Base-by-base conservation (phyloP, 371 early-diverging fungal species). In the Rhizomucor pusillus region DNA sequence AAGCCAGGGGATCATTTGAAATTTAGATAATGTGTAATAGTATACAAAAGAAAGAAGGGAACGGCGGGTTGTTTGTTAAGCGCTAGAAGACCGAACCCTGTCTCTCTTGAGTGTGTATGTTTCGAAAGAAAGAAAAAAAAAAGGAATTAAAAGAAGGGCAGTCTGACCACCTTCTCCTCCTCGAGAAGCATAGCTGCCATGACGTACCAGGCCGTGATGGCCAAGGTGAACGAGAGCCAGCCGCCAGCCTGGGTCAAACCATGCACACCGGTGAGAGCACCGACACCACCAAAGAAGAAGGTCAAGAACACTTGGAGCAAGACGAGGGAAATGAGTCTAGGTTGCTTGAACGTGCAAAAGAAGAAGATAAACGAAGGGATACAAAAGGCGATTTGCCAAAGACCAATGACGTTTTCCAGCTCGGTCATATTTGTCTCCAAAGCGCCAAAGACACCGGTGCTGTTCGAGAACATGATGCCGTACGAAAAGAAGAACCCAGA, bases 401-500 rank as follows among this genome's bases (percentile, higher is more conserved):
- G 29, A 40, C 56, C 68, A 18, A 60, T 14, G 35, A 57, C 57
- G 10, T 47, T 47, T 14, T 63, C 47, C 1, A 65, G 23, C 24
- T 61, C 55, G 3, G 36, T 10, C 3, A 61, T 62, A n/a, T 48
- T 59, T 4, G 50, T 56, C 1, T 43, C 39, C 5, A 58, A 57
- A 11, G 59, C 47, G 3, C 46, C 57, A 20, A 68, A 35, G 19
- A 67, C 62, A 7, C 68, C 71, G 14, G 59, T 43, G 6, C 45
- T 18, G 16, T 57, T 58, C 18, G 50, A 29, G 43, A 71, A 59
- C 65, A 71, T 62, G 24, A 68, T 63, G 35, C 65, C 66, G 24
- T 63, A 71, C 2, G 71, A 44, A n/a, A 71, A 58, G 34, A 56
- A 71, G 49, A 71, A 71, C n/a, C 71, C 60, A 33, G 63, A 50